Conservation (phyloP, 192 early-diverging fungal species). For the Backusella circina region DNA sequence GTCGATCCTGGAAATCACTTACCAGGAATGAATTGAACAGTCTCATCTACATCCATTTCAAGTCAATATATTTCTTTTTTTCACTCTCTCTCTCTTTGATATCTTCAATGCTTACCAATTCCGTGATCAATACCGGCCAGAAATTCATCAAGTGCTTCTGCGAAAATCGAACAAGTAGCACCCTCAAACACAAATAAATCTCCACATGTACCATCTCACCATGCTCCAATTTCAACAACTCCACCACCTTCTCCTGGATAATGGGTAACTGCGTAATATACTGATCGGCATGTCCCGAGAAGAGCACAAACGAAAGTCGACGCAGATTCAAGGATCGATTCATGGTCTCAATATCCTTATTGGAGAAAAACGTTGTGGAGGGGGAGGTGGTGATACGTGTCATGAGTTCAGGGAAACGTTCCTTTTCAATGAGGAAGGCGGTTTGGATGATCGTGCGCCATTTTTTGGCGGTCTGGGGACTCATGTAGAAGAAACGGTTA, state of each 20-base stretch:
- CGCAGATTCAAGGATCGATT: slow-evolving; percentile 66
- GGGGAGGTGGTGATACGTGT: slow-evolving; percentile 69
- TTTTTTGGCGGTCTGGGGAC: slow-evolving; percentile 38
- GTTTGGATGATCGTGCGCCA: slow-evolving; percentile 72
- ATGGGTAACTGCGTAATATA: slow-evolving; percentile 73
- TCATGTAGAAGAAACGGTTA: slow-evolving; percentile 68
- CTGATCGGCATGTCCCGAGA: slow-evolving; percentile 69
- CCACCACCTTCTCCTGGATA: slow-evolving; percentile 87
- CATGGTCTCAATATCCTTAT: slow-evolving; percentile 74
- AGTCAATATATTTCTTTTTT: not conserved
- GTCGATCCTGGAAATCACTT: slow-evolving; percentile 42
- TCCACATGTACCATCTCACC: slow-evolving; percentile 74
- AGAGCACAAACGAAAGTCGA: slow-evolving; percentile 79
- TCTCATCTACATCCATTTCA: slow-evolving; percentile 50
- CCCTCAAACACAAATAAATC: slow-evolving; percentile 80
- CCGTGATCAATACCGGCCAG: slow-evolving; percentile 88
- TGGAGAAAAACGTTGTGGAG: slow-evolving; percentile 73
- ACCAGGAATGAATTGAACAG: slow-evolving; percentile 60
- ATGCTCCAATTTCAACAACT: slow-evolving; percentile 71
- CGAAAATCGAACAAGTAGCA: slow-evolving; percentile 76
- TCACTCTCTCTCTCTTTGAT: not conserved
- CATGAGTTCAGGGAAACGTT: slow-evolving; percentile 69
- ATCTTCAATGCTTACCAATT: slow-evolving; percentile 56
- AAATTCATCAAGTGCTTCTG: slow-evolving; percentile 83
- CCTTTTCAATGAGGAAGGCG: slow-evolving; percentile 73